Evolutionary conservation across 2,329 filamentous ascomycete species (phyloP).

Genomic region (Trichophyton mentagrophytes): DNA sequence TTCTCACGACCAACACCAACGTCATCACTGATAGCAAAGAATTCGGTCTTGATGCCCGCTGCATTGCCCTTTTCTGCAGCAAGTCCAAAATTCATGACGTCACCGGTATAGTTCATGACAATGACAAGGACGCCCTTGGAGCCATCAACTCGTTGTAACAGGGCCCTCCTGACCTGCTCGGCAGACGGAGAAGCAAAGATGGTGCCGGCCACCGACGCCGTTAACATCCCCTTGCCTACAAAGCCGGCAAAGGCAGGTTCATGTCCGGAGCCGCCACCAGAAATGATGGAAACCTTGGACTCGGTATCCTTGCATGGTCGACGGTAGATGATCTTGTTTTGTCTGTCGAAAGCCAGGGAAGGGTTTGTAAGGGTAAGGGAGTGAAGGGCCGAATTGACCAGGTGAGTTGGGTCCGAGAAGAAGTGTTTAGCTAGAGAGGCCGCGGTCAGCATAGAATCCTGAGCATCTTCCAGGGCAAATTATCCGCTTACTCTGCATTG

Average conservation of each 20-base stretch:
- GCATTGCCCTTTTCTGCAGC: constrained; percentile 84
- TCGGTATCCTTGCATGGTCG: constrained; percentile 41
- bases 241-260: constrained; percentile 80
- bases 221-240: constrained; percentile 68
- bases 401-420: constrained; percentile 66
- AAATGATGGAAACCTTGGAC: constrained; percentile 65
- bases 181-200: constrained; percentile 74
- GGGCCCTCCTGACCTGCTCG: constrained; percentile 67
- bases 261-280: constrained; percentile 79
- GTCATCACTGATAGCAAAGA: constrained; percentile 87
- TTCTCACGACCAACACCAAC: constrained; percentile 71
- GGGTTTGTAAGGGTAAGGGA: constrained; percentile 75
- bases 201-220: constrained; percentile 71
- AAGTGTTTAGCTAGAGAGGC: constrained; percentile 57
- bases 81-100: constrained; percentile 86
- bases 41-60: constrained; percentile 62
- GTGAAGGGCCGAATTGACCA: constrained; percentile 65
- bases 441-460: constrained; percentile 2
- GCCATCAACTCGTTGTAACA: constrained; percentile 58
- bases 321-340: constrained; percentile 75
- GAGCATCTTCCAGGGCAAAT: constrained; percentile 3
- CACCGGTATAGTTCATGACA: constrained; percentile 90
- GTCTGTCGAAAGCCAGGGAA: constrained; percentile 59
- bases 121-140: constrained; percentile 70
- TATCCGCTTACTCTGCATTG: constrained; percentile 25